These are phyloP conservation scores for Zanthoxylum bungeanum DNA, from an alignment of 345 rosid genomes.

Conservation along the genomic window DNA sequence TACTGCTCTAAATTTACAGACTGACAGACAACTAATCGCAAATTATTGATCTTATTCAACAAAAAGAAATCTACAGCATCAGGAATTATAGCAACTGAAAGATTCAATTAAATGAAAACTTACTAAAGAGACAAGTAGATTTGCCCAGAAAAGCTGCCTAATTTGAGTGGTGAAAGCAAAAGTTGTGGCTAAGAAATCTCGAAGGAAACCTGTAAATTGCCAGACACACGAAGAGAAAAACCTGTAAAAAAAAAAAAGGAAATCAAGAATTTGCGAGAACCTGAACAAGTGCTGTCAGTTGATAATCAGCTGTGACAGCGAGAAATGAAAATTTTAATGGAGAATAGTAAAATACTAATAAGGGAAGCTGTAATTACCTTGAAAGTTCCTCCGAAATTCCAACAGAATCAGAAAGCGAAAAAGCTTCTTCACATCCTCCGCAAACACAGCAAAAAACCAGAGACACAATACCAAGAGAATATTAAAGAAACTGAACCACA, in stretches of 20 bases:
- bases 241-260: too few species aligned
- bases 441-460: not conserved
- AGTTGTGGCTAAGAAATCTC: not conserved
- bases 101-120: not conserved
- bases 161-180: not conserved
- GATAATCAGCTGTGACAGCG: too few species aligned
- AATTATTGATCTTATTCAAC: not conserved
- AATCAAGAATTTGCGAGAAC: not conserved
- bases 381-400: conserved; percentile 14
- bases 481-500: not conserved
- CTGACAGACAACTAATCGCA: not conserved
- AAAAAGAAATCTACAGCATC: not conserved
- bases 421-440: conserved; percentile 16
- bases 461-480: not conserved
- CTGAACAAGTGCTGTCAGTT: not conserved
- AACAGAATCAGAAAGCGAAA: not conserved
- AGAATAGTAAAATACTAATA: not conserved
- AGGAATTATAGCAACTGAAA: not conserved
- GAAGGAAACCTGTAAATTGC: conserved; percentile 23
- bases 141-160: not conserved
- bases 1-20: not conserved
- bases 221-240: too few species aligned
- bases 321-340: too few species aligned
- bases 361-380: not conserved
- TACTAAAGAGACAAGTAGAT: conserved; percentile 14